Conservation (phyloP, 164 flowering plant species). For the Chimonanthus praecox region DNA sequence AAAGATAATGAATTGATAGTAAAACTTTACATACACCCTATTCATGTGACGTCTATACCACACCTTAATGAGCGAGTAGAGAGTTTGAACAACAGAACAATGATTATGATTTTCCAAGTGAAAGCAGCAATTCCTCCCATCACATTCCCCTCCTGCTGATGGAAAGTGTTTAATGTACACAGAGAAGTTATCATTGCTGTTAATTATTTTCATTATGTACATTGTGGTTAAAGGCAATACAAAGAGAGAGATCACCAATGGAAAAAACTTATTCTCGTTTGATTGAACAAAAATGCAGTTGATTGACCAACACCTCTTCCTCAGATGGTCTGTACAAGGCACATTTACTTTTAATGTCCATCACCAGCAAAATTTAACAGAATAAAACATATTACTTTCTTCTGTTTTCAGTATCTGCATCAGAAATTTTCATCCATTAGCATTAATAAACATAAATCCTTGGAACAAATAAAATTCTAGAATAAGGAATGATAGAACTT, state of each 20-base stretch:
- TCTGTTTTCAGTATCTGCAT: conserved; percentile 9
- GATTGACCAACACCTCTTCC: background rate
- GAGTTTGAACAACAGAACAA: no score
- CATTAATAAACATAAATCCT: background rate
- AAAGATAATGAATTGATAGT: no score
- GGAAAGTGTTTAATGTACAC: background rate
- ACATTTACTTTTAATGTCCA: background rate
- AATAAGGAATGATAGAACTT: conserved; percentile 18
- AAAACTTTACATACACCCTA: background rate
- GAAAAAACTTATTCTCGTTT: background rate
- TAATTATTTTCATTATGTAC: background rate
- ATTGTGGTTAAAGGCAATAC: background rate
- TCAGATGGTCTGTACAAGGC: background rate
- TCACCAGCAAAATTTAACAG: background rate
- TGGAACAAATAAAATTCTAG: background rate
- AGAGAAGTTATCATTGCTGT: no score
- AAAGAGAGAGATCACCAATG: background rate
- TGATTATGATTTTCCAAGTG: background rate
- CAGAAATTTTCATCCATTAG: background rate
- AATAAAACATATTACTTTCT: background rate
- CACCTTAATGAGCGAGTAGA: background rate
- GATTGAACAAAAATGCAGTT: background rate
- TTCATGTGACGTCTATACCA: background rate
- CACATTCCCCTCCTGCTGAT: background rate
- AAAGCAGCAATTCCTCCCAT: background rate